Evolutionary conservation across 1,139 yeast genomes (phyloP), one percentile per base, ranked within the genome.

Genomic region (Magnusiomyces sp.): DNA sequence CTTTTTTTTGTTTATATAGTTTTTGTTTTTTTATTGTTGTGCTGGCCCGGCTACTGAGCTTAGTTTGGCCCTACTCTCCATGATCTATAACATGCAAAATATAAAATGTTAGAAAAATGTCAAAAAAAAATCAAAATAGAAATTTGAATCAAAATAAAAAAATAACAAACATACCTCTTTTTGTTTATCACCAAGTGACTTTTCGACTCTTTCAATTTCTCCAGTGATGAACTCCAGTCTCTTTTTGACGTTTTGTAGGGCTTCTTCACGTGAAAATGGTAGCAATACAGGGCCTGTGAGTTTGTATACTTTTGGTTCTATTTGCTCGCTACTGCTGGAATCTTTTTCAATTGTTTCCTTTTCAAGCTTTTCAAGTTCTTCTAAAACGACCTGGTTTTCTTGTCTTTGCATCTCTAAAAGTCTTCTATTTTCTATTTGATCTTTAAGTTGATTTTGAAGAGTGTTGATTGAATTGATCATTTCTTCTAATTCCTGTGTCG

Each of bases 211-310:
- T 11, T 27, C 41, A 11, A 92, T 86, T 68, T 92, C 97, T 36
- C 72, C 73, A 56, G 77, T 73, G 49, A 92, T 92, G 60, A 87
- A 92, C 65, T 89, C 96, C 46, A 92, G 75, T 66, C 98, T 82
- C 66, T 90, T 92, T 33, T 74, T 77, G 37, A 92, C 97, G 62
- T 90, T 92, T 61, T 77, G 60, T 58, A 80, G 78, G 36, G 97
- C 95, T 65, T 92, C 97, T 13, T 66, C 66, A 56, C 77, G 78
- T 50, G 89, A 95, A 62, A 90, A 96, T 2, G 97, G 97, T 55
- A 92, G 73, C 55, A 92, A 73, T 6, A 90, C 89, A 10, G 96
- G 95, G 0, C 98, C 98, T 19, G 92, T 85, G 57, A 90, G 75
- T 67, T 92, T 92, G 70, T 79, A 92, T 38, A 92, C 82, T 59